These are phyloP conservation scores for Salix udensis DNA, from an alignment of 345 rosid species.

Conservation along the genomic window DNA sequence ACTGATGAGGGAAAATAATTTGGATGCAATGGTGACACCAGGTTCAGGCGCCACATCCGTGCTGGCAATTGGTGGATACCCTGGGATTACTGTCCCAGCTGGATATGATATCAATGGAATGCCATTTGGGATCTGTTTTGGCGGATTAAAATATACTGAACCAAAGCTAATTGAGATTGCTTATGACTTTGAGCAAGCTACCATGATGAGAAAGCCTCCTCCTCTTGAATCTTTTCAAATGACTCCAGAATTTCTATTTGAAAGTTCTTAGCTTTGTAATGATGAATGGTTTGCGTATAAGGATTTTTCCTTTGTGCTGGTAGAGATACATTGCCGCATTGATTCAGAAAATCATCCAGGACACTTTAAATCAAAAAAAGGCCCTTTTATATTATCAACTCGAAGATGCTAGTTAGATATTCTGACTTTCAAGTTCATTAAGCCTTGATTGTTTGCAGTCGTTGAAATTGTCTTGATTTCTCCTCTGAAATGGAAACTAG, in stretches of 20 bases:
- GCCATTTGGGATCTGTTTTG: conserved; percentile 65
- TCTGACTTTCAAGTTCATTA: no score
- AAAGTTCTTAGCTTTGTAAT: not conserved
- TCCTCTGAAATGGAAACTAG: no score
- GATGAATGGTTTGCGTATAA: no score
- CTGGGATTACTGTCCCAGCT: conserved; percentile 63
- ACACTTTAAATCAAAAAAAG: no score
- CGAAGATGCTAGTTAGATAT: no score
- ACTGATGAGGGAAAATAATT: conserved; percentile 38
- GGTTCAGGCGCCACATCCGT: conserved; percentile 17
- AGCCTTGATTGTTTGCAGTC: no score
- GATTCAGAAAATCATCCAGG: no score
- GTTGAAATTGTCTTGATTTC: no score
- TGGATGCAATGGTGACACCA: conserved; percentile 55
- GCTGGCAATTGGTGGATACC: conserved; percentile 64
- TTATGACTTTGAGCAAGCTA: conserved; percentile 66
- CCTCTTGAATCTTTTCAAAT: conserved; percentile 18
- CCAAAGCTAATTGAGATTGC: conserved; percentile 70
- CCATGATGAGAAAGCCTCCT: conserved; percentile 56
- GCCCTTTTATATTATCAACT: no score
- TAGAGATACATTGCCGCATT: no score
- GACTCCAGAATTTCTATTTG: not conserved
- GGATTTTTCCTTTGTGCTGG: no score
- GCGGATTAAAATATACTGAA: conserved; percentile 58
- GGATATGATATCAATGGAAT: conserved; percentile 44